Base-by-base conservation (phyloP, 768 basidiomycete genomes). In the Boletus tomentosulus region DNA sequence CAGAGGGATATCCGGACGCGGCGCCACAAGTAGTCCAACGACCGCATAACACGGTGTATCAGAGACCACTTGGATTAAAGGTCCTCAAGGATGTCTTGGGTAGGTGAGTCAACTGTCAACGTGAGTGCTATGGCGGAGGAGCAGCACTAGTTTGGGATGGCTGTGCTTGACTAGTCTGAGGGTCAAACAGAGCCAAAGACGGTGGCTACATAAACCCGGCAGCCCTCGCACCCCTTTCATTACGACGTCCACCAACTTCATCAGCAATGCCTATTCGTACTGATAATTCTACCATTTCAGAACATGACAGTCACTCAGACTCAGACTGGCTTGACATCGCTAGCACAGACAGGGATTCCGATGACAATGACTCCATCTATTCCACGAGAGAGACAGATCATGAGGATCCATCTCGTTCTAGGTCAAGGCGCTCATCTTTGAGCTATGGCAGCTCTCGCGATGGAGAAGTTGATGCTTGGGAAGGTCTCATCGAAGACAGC, bases 271-370 rank as follows among this genome's bases (percentile, higher is more conserved):
- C 67, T 60, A 67, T 76, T 57, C 67, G 65, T 55, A 65, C 70
- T 59, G 72, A 72, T 55, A 71, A 73, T 58, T 73, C 75, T 51
- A 65, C 64, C 57, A 74, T 81, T 69, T 81, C 85, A 62, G 87
- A 89, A 66, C 66, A 77, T 59, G 87, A 86, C 66, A 80, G 70
- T 57, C 69, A 82, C 57, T 90, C 87, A 37, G 89, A 91, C 73
- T 88, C 86, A 30, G 89, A 91, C 70, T 91, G 89, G 89, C 84
- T 88, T 63, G 88, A 90, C 63, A 78, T 91, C 60, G 74, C 85
- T 30, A 84, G 82, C 63, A 82, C 79, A 66, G 81, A 80, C 60
- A 61, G 58, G 34, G 82, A 82, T 51, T 87, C 86, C 34, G 86
- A 86, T 64, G 82, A 85, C 71, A 82, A 81, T 67, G 85, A 86